phyloP scores from a whole-genome alignment of 2,329 filamentous ascomycete species.

The Macroventuria anomochaeta region DNA sequence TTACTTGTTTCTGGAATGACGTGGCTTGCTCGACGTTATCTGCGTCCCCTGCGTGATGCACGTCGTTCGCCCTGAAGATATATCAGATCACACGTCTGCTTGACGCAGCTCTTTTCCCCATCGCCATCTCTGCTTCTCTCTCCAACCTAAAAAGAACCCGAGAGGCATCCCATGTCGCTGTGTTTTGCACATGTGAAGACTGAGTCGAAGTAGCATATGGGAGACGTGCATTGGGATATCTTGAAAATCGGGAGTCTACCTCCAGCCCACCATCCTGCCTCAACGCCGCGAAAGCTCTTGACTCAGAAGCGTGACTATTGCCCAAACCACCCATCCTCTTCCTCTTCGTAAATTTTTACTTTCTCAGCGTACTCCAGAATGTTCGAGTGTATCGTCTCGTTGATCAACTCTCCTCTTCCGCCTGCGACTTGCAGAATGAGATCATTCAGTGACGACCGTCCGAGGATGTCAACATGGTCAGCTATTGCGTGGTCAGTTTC shows the following conservation, averaged over 20 bases:
- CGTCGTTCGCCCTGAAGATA: too few relatives aligned
- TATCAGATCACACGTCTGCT: too few relatives aligned
- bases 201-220: too few relatives aligned
- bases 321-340: constrained; percentile 8
- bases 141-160: too few relatives aligned
- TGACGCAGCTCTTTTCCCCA: too few relatives aligned
- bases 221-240: neutral
- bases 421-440: constrained; percentile 85
- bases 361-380: constrained; percentile 83
- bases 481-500: constrained; percentile 59
- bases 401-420: constrained; percentile 79
- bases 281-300: neutral
- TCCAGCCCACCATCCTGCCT: constrained; percentile 3
- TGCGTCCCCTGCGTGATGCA: too few relatives aligned
- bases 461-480: constrained; percentile 96
- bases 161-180: too few relatives aligned
- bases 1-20: too few relatives aligned
- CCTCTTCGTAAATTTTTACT: constrained; percentile 76
- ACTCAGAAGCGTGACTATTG: neutral
- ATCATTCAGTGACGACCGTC: constrained; percentile 87
- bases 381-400: constrained; percentile 78
- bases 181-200: too few relatives aligned
- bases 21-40: too few relatives aligned
- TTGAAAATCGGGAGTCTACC: constrained; percentile 1
- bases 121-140: too few relatives aligned